These are phyloP conservation scores for Sphagnum contortum DNA, from an alignment of 225 moss, liverwort and hornwort genomes.

Conservation along the genomic window DNA sequence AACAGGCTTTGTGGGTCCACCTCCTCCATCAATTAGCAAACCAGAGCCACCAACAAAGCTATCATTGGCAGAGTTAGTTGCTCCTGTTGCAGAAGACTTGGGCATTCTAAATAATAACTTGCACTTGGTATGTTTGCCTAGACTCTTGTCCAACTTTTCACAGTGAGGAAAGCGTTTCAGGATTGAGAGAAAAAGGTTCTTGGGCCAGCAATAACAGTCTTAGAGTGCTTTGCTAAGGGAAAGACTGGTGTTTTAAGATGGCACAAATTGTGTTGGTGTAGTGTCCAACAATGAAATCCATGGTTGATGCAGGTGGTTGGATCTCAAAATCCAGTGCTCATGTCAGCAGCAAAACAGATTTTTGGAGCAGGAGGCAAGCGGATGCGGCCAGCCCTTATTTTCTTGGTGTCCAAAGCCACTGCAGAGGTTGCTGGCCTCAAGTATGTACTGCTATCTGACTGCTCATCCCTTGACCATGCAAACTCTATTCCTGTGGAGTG, in stretches of 20 bases:
- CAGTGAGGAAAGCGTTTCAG: background rate
- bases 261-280: too few relatives aligned
- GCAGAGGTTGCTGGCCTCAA: constrained; percentile 66
- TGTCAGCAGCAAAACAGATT: constrained; percentile 92
- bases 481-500: too few relatives aligned
- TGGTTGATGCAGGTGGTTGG: constrained; percentile 69
- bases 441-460: constrained; percentile 36
- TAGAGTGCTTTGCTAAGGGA: background rate
- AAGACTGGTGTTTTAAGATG: too few relatives aligned
- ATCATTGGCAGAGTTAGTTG: constrained; percentile 34
- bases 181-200: background rate
- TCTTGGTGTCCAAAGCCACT: constrained; percentile 87
- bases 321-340: constrained; percentile 76
- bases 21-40: constrained; percentile 3
- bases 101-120: constrained; percentile 41
- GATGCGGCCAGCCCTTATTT: constrained; percentile 86
- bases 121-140: constrained; percentile 24
- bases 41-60: constrained; percentile 16
- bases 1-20: constrained; percentile 16
- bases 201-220: background rate
- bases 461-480: too few relatives aligned
- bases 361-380: constrained; percentile 96
- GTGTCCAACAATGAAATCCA: too few relatives aligned
- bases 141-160: background rate
- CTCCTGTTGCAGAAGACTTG: constrained; percentile 51